Evolutionary conservation across 2,329 filamentous ascomycete species (phyloP), one percentile per base, ranked within the genome.

Genomic region (Fusarium circinatum): DNA sequence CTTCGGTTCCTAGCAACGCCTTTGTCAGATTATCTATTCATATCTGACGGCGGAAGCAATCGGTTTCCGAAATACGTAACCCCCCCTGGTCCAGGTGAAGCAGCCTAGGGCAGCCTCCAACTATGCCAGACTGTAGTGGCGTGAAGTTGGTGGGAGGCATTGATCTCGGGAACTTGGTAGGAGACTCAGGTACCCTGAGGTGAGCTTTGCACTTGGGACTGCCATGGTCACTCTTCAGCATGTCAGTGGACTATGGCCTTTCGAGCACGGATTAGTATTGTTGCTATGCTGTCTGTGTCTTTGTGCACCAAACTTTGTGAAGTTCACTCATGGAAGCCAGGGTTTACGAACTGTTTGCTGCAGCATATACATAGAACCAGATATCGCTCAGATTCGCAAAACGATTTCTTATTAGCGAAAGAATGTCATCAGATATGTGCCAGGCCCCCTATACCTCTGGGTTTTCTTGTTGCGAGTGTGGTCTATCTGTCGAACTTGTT

Each of bases 181-280:
- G 12, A 28, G 3, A 14, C 13, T 47, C 5, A 7, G 24, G 24
- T 14, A 26, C 24, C 18, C 12, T 34, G 32, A 34, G 32, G 32
- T 34, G 32, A 34, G 32, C 32, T 34, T 34, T 34, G 32, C 14
- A 17, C 32, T 11, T 20, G 8, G 26, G 26, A 3, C 18, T 47
- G 18, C 13, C 44, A 28, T 47, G 6, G 13, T 14, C 13, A 15
- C 1, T 48, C 14, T 48, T 48, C 7, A 14, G 5, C 10, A n/a
- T 8, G 8, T 8, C 14, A 8, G 20, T 17, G 14, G 45, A n/a
- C 15, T 48, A 0, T 30, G 20, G 4, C 9, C 6, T n/a, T 28
- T 22, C 20, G 2, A 15, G 1, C 4, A 22, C 20, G 1, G 9
- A 22, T 11, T 48, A 8, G 5, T n/a, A 0, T n/a, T n/a, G 7